Conservation (phyloP, 2,329 filamentous ascomycete species). For the Fusarium veterinarium region DNA sequence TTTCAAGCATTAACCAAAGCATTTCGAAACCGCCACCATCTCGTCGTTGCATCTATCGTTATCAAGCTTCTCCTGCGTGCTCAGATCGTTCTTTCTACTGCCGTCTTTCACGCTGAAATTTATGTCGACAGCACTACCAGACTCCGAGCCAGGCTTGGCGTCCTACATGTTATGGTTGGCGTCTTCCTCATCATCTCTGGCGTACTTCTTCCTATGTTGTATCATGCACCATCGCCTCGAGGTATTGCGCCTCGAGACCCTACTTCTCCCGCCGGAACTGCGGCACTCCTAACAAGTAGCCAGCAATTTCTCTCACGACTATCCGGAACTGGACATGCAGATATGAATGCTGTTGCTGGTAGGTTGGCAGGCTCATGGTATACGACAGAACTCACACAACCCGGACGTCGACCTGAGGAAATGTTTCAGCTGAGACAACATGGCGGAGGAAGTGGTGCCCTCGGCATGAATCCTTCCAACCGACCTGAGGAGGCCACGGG, state of each 20-base stretch:
- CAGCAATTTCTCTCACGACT: slow-evolving; percentile 40
- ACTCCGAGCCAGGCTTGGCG: slow-evolving; percentile 32
- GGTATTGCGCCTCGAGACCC: slow-evolving; percentile 47
- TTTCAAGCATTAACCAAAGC: slow-evolving; percentile 36
- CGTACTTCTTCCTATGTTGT: slow-evolving; percentile 42
- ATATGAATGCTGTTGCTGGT: slow-evolving; percentile 37
- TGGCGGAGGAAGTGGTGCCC: slow-evolving; percentile 31
- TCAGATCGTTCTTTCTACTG: slow-evolving; percentile 45
- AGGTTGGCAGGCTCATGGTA: slow-evolving; percentile 46
- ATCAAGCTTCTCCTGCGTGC: slow-evolving; percentile 41
- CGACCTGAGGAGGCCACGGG: slow-evolving; percentile 24
- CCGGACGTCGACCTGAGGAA: slow-evolving; percentile 36
- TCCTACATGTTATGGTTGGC: slow-evolving; percentile 42
- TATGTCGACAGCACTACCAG: slow-evolving; percentile 30
- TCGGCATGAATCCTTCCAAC: slow-evolving; percentile 18
- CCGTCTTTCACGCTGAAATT: slow-evolving; percentile 41
- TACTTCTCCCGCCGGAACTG: slow-evolving; percentile 44
- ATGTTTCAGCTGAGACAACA: slow-evolving; percentile 44
- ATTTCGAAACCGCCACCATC: slow-evolving; percentile 43
- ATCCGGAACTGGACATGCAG: slow-evolving; percentile 39
- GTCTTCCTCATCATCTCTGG: slow-evolving; percentile 38
- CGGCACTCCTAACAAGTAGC: slow-evolving; percentile 42
- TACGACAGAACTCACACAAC: slow-evolving; percentile 41
- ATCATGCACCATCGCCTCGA: slow-evolving; percentile 41
- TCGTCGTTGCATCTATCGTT: slow-evolving; percentile 39